Base-by-base conservation (phyloP, 202 grass and related monocot genomes). In the Thinopyrum obtusiflorum region DNA sequence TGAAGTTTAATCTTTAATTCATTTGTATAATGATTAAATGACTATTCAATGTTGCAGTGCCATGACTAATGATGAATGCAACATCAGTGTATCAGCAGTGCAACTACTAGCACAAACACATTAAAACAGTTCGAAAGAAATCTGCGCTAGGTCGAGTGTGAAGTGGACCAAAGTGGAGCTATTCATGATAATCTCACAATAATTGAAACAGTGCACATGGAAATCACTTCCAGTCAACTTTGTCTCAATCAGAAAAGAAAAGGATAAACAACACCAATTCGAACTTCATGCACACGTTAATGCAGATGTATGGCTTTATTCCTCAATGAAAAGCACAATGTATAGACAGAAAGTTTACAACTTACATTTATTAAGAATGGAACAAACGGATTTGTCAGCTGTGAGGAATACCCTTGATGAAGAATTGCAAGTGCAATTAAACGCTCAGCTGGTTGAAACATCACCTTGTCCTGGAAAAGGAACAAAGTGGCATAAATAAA, bases 341-440 rank as follows among this genome's bases (percentile, higher is more conserved):
- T 75, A 63, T 70, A 80, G 62, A 55, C 18, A 73, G 63, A 77
- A 59, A 79, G 71, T 24, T 82, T 76, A 49, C 35, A 82, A 75
- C 96, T 95, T 92, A 98, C 96, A 85, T 90, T 85, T 82, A 98
- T 82, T 86, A 98, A 85, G 75, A 92, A 63, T 69, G 84, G 86
- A 87, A 90, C 78, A 86, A 92, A 98, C 6, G 96, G 96, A 87
- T 95, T 95, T 76, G 39, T 89, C 18, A 91, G 86, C 66, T 91
- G 76, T 85, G 87, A 88, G 63, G 86, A 90, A 90, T 89, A 94
- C 26, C 75, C 87, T 61, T 91, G 90, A 81, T 94, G 86, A 72
- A 98, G 87, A 84, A 98, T 92, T 80, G 63, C 76, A 85, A 94
- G 89, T 86, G 93, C 96, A 89, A 98, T 84, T 88, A 98, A 86